Evolutionary conservation across 2,329 filamentous ascomycete genomes (phyloP).

Genomic region (Ophiostoma ulmi): DNA sequence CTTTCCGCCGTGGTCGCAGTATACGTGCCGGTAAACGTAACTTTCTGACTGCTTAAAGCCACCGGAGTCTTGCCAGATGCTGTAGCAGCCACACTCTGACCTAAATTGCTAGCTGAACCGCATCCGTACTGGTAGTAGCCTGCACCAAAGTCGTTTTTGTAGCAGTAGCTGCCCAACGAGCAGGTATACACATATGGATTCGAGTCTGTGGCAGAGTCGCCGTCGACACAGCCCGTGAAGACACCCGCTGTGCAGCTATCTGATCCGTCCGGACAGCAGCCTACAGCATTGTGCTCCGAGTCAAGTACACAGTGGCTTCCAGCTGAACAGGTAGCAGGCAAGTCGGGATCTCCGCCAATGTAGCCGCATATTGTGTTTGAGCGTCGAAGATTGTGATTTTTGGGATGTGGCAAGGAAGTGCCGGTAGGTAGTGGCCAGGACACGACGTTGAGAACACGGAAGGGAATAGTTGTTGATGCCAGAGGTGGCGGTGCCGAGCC

Average conservation of each 20-base stretch:
- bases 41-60: slow-evolving; percentile 38
- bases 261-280: slow-evolving; percentile 46
- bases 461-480: slow-evolving; percentile 30
- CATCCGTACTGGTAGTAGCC: slow-evolving; percentile 56
- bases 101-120: slow-evolving; percentile 45
- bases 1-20: slow-evolving; percentile 28
- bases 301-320: slow-evolving; percentile 57
- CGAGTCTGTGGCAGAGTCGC: slow-evolving; percentile 42
- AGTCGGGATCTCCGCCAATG: slow-evolving; percentile 46
- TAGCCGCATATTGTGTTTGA: slow-evolving; percentile 55
- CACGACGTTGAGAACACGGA: slow-evolving; percentile 33
- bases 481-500: slow-evolving; percentile 29
- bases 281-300: slow-evolving; percentile 30
- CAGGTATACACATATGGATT: slow-evolving; percentile 57
- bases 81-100: slow-evolving; percentile 45
- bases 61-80: slow-evolving; percentile 41
- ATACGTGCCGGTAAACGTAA: slow-evolving; percentile 40
- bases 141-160: slow-evolving; percentile 50
- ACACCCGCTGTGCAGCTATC: slow-evolving; percentile 50
- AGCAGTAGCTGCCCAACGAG: slow-evolving; percentile 48
- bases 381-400: slow-evolving; percentile 31
- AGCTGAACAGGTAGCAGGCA: slow-evolving; percentile 53
- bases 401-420: slow-evolving; percentile 33
- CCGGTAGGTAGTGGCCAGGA: slow-evolving; percentile 40
- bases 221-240: slow-evolving; percentile 54